Base-by-base conservation (phyloP, 371 early-diverging fungal genomes). In the Mortierella sp. region DNA sequence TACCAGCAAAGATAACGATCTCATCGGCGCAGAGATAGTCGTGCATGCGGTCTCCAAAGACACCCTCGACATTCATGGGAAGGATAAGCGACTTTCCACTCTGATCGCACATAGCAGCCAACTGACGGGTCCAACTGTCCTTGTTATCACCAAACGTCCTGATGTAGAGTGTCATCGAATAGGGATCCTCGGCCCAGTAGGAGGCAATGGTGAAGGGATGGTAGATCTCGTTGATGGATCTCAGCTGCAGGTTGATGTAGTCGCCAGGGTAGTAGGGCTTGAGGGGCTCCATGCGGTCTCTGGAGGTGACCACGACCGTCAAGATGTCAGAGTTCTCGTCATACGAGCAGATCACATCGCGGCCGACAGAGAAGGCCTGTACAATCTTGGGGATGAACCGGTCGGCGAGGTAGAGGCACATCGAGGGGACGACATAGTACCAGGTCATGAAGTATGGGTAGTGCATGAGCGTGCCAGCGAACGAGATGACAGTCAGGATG, bases 221-320 rank as follows among this genome's bases (percentile, higher is more conserved):
- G 22, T 71, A 74, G 14, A 77, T 71, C 5, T 64, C 50, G 45
- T 75, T 70, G 31, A 82, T 13, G 26, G 45, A 39, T 22, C 72
- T 71, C 41, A 77, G 69, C 40, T 82, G 71, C 48, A 82, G 43
- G 22, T 64, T 77, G 64, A 82, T 67, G 29, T 82, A 82, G 29
- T 82, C 82, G 50, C 78, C 82, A 24, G 82, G 82, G 39, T 82
- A 82, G 22, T 82, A 82, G 0, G 82, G 82, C 55, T 82, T 82
- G 1, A 82, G 63, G 2, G 82, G 82, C 64, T 82, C 74, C 31
- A 71, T 34, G 24, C 67, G 66, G 50, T 73, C 69, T 9, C 71
- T 26, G 26, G 82, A 82, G n/a, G 41, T 39, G n/a, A 82, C 19
- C 9, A 74, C 78, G 1, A 77, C 34, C 9, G 74, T 77, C 34